Conservation (phyloP, 1,284 basidiomycete species). For the Leccinum solheimii region DNA sequence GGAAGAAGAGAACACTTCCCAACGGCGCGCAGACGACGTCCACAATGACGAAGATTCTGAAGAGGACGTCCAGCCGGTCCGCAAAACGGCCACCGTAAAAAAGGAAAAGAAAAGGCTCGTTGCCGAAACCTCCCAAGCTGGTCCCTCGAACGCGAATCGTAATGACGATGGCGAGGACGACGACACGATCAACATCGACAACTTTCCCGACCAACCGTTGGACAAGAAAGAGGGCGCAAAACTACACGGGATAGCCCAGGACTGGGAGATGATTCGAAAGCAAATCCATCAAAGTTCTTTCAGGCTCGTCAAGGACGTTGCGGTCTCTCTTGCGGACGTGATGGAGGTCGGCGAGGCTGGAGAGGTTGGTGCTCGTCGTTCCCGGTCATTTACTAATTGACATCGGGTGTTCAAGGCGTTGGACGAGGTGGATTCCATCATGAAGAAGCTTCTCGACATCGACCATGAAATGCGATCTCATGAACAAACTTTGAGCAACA, state of each 20-base stretch:
- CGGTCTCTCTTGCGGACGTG: constrained; percentile 60
- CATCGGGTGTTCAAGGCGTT: constrained; percentile 44
- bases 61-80: constrained; percentile 43
- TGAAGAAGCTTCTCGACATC: constrained; percentile 68
- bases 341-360: constrained; percentile 53
- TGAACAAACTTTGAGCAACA: constrained; percentile 50
- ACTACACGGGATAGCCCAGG: constrained; percentile 53
- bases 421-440: constrained; percentile 58
- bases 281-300: constrained; percentile 47
- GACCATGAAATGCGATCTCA: constrained; percentile 59
- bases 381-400: background rate
- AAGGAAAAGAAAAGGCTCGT: constrained; percentile 39
- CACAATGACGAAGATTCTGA: constrained; percentile 37
- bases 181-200: constrained; percentile 53
- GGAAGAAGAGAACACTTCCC: constrained; percentile 47
- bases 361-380: constrained; percentile 41
- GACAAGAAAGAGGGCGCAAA: constrained; percentile 49
- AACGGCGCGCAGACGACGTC: constrained; percentile 46
- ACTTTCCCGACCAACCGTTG: constrained; percentile 64
- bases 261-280: constrained; percentile 57
- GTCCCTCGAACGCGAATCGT: constrained; percentile 21
- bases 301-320: constrained; percentile 53
- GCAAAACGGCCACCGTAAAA: constrained; percentile 39
- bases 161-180: constrained; percentile 44
- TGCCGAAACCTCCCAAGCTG: constrained; percentile 23